Conservation (phyloP, 768 basidiomycete species). For the Termitomyces sp. region DNA sequence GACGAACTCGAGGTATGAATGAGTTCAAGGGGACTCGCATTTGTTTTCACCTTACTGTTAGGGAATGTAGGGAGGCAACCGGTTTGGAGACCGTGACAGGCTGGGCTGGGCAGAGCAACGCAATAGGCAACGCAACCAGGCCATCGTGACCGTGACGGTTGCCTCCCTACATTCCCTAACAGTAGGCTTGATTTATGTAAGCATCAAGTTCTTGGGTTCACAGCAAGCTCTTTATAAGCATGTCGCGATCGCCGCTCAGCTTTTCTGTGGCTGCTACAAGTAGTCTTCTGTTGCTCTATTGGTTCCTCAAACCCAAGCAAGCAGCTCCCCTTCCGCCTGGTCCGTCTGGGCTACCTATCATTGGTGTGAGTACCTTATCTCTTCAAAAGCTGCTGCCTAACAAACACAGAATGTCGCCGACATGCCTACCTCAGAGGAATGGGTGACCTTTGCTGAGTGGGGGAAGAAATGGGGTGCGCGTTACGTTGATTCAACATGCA, state of each 20-base stretch:
- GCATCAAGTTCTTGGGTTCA: too few species aligned
- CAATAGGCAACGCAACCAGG: too few species aligned
- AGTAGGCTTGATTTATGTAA: too few species aligned
- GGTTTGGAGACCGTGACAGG: too few species aligned
- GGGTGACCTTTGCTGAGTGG: slow-evolving; percentile 48
- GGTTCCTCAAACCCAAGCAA: slow-evolving; percentile 16
- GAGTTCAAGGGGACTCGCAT: too few species aligned
- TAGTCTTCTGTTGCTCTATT: slow-evolving; percentile 10
- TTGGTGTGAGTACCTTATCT: slow-evolving; percentile 3
- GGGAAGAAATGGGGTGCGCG: slow-evolving; percentile 45
- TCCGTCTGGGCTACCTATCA: slow-evolving; percentile 27
- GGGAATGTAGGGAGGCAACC: too few species aligned
- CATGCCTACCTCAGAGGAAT: slow-evolving; percentile 39
- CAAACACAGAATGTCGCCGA: slow-evolving; percentile 37
- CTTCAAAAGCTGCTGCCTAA: not conserved
- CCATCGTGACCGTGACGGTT: too few species aligned
- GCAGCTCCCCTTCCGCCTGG: slow-evolving; percentile 31
- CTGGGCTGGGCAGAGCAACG: too few species aligned
- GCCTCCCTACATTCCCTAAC: too few species aligned
- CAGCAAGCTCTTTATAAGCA: not conserved
- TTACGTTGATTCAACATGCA: not conserved
- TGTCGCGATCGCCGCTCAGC: not conserved
- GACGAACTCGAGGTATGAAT: too few species aligned
- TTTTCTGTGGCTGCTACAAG: slow-evolving; percentile 1
- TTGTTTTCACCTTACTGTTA: too few species aligned